phyloP scores from a whole-genome alignment of 2,329 filamentous ascomycete genomes.

The Colletotrichum aenigma region DNA sequence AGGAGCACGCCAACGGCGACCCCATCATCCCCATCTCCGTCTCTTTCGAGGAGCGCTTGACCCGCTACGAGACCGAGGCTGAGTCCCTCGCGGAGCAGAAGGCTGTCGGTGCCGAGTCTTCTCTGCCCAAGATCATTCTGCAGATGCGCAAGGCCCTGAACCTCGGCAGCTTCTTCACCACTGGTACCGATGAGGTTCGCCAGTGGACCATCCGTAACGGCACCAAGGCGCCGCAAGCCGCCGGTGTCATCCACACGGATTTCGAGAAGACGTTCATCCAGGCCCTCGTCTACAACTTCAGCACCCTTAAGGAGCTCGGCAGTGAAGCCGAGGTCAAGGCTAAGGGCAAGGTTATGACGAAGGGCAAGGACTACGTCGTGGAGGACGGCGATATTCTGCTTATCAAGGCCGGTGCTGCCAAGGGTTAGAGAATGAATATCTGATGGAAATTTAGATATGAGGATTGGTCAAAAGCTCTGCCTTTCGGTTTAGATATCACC shows the following conservation, averaged over 20 bases:
- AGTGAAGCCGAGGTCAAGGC: slow-evolving; percentile 89
- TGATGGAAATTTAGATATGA: slow-evolving; percentile 19
- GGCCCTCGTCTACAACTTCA: slow-evolving; percentile 91
- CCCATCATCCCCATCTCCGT: slow-evolving; percentile 94
- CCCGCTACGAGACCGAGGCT: slow-evolving; percentile 77
- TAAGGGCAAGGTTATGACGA: slow-evolving; percentile 96
- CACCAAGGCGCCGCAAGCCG: slow-evolving; percentile 96
- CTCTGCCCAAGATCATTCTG: slow-evolving; percentile 86
- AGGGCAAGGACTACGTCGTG: slow-evolving; percentile 96
- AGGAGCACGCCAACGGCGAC: slow-evolving; percentile 85
- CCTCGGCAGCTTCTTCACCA: slow-evolving; percentile 96
- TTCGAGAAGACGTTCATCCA: slow-evolving; percentile 99
- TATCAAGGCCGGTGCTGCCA: slow-evolving; percentile 88
- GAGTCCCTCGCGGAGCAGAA: slow-evolving; percentile 87
- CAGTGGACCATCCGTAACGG: slow-evolving; percentile 98
- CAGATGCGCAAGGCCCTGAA: slow-evolving; percentile 93
- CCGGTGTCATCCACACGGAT: slow-evolving; percentile 97
- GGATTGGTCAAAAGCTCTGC: slow-evolving; percentile 20
- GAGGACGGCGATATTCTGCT: slow-evolving; percentile 83
- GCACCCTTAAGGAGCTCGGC: slow-evolving; percentile 79
- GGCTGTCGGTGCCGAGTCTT: slow-evolving; percentile 83
- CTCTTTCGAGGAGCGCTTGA: slow-evolving; percentile 89
- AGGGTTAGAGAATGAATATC: slow-evolving; percentile 53
- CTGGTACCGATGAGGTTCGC: slow-evolving; percentile 91
- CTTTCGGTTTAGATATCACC: slow-evolving; percentile 22